These are phyloP conservation scores for Colletotrichum filicis DNA, from an alignment of 2,329 filamentous ascomycete species.

Conservation along the genomic window DNA sequence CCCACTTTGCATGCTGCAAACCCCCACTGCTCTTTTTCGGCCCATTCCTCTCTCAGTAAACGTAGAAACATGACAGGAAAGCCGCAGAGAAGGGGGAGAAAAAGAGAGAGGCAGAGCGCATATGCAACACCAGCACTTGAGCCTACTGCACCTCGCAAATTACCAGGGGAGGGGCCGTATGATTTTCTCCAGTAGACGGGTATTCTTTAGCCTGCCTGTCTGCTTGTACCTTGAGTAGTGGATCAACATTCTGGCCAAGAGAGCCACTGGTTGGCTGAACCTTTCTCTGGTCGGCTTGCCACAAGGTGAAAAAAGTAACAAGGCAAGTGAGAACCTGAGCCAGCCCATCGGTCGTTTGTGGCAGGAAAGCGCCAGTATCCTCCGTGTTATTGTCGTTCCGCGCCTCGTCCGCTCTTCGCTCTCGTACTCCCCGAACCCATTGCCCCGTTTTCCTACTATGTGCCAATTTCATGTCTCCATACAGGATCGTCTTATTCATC, in stretches of 20 bases:
- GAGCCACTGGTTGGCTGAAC: background rate
- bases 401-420: background rate
- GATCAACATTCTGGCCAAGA: background rate
- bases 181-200: background rate
- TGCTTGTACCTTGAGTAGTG: background rate
- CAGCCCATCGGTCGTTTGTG: background rate
- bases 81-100: background rate
- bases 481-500: constrained; percentile 23
- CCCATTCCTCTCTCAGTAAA: constrained; percentile 17
- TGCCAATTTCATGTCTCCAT: constrained; percentile 13
- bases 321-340: background rate
- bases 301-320: background rate
- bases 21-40: constrained; percentile 26
- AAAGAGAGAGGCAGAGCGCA: background rate
- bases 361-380: background rate
- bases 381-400: constrained; percentile 10
- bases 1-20: constrained; percentile 28
- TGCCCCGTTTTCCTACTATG: constrained; percentile 8
- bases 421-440: constrained; percentile 3
- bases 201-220: constrained; percentile 1
- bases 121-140: background rate
- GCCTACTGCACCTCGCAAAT: constrained; percentile 23
- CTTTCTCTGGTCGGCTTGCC: constrained; percentile 2
- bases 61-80: background rate
- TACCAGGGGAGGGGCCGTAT: constrained; percentile 4